Evolutionary conservation across 2,329 filamentous ascomycete species (phyloP), one percentile per base, ranked within the genome.

Genomic region (Remersonia thermophila): DNA sequence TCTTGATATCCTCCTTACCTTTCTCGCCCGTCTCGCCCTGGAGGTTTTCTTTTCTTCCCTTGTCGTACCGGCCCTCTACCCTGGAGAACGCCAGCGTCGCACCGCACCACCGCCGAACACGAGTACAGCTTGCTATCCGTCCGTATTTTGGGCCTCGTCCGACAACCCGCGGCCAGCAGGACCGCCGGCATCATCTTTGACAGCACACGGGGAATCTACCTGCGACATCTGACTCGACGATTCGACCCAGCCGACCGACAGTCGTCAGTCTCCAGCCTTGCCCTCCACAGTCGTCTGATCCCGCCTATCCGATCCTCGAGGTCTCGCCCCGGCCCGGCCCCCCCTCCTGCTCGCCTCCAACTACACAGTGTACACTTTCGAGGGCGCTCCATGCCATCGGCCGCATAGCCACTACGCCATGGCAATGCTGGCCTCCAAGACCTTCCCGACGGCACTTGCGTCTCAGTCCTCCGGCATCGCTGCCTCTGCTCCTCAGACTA

Each of bases 381-480:
- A 17, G 12, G 26, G 12, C 8, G 30, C 27, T 28, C 15, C 33
- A 45, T 40, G 38, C 38, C 27, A 30, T 32, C 36, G 32, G 32
- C 31, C 33, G 18, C 15, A 27, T 47, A 37, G 38, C 26, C 16
- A 33, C 25, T 18, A 20, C 36, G 55, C 45, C 38, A 84, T 86
- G 82, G 77, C 82, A 51, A 83, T 86, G 75, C 63, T 87, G 52
- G 82, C 82, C 47, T 76, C 81, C 42, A 85, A 86, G 57, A 66
- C 79, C 49, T 84, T 80, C 54, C 68, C 78, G 47, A 62, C 74
- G 36, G 64, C 71, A 37, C 58, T 77, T 49, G 61, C 58, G 45
- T 60, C 63, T 30, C 59, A 62, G 42, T 53, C 60, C 40, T 58
- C 63, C 13, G 60, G 57, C 32, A 52, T 69, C 45, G 60, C 63